Percentiles rank a stretch among this genome's conserved stretches.
Evolutionary conservation across 1,284 basidiomycete genomes (phyloP).

Genomic region (Rhodotorula sp.): DNA sequence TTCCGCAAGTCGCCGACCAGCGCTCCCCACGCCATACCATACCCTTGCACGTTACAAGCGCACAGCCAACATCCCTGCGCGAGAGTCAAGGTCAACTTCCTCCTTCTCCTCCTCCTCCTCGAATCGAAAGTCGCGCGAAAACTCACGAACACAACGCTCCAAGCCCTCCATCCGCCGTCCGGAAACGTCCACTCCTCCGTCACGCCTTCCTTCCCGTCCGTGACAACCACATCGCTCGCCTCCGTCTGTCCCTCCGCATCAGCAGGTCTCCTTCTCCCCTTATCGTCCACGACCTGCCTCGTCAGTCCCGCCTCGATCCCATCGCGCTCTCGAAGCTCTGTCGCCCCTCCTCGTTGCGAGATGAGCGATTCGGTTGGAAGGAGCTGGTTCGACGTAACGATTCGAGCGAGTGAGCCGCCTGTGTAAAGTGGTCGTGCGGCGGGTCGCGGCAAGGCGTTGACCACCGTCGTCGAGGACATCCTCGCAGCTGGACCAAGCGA

Average conservation of each 20-base stretch:
- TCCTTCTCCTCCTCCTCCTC: background rate
- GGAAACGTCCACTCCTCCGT: slow-evolving; percentile 38
- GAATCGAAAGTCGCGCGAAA: too few species aligned
- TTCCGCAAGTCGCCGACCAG: background rate
- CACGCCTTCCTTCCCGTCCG: background rate
- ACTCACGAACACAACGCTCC: slow-evolving; percentile 37
- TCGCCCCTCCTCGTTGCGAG: slow-evolving; percentile 11
- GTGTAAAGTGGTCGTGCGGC: background rate
- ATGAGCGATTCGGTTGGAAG: slow-evolving; percentile 15
- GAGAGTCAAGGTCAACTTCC: background rate
- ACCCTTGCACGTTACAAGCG: slow-evolving; percentile 28
- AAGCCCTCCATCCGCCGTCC: slow-evolving; percentile 33
- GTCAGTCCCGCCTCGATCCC: background rate
- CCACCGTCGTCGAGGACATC: too few species aligned
- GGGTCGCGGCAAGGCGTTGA: background rate
- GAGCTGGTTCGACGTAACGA: slow-evolving; percentile 13
- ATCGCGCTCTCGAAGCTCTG: slow-evolving; percentile 13
- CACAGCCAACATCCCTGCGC: slow-evolving; percentile 33
- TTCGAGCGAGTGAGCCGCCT: slow-evolving; percentile 11
- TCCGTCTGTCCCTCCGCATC: background rate
- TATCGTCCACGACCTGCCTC: slow-evolving; percentile 1
- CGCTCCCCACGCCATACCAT: slow-evolving; percentile 32
- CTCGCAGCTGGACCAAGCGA: too few species aligned
- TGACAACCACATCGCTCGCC: background rate
- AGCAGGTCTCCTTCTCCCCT: background rate